Base-by-base conservation (phyloP, 208 protist species). In the Trypanosoma vivax region DNA sequence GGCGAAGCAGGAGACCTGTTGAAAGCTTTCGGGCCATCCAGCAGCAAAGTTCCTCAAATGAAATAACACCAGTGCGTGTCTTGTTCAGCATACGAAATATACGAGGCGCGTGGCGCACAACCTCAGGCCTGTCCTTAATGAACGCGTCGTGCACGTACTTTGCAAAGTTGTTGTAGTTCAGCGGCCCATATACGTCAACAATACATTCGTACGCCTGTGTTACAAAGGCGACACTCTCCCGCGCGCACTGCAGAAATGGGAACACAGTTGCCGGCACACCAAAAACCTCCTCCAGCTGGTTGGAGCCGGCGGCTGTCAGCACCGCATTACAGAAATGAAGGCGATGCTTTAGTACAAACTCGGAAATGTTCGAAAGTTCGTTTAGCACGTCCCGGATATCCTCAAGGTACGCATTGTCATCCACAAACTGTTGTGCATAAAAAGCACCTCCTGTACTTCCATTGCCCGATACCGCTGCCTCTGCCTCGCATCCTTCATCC, bases 1-100 rank as follows among this genome's bases (percentile, higher is more conserved):
- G 86, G 13, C 70, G 62, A 14, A 70, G 21, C 27, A 79, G 78
- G 49, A 65, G 69, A 25, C 82, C 79, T 39, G 74, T 83, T 47
- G 79, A 89, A 6, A 94, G 67, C 61, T 89, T 88, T 9, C 80
- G 76, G 11, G 81, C 86, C 58, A 94, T 65, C 82, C 83, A 94
- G 5, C 71, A 57, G 48, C 86, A 94, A 14, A 94, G 55, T 61
- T 94, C 86, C 56, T 94, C 86, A 53, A 82, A 90, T 14, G 66
- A 83, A 52, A 94, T 85, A 50, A 72, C 73, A 16, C 82, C 86
- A 9, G 70, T 70, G 0, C 82, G 76, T 9, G 70, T 79, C 40
- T 72, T 72, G 77, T 94, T 87, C 16, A 94, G 56, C 48, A 64
- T 78, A 33, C 86, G 82, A 50, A 94, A 94, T 30, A 85, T 81